Evolutionary conservation across 805 yeast species (phyloP).

Genomic region (Wickerhamiella vanderwaltii): DNA sequence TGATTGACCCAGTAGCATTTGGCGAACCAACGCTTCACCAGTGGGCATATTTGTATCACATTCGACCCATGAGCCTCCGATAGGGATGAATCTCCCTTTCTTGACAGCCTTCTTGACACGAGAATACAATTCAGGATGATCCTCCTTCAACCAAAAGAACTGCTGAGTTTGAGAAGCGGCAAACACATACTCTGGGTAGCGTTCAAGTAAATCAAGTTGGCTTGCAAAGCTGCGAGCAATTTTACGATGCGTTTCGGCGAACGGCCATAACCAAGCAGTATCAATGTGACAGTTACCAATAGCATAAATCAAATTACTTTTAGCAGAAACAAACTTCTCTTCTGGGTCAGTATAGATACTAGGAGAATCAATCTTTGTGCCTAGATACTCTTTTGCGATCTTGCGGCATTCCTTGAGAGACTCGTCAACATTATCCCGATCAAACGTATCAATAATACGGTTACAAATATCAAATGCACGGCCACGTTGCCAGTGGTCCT

Average conservation of each 20-base stretch:
- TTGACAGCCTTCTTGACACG: constrained; percentile 50
- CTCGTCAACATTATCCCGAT: constrained; percentile 44
- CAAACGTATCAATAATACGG: constrained; percentile 72
- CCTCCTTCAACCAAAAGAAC: constrained; percentile 77
- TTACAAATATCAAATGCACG: constrained; percentile 72
- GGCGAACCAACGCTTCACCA: constrained; percentile 84
- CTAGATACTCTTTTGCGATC: constrained; percentile 52
- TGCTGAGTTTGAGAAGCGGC: constrained; percentile 96
- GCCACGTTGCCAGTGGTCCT: constrained; percentile 68
- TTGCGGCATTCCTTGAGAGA: constrained; percentile 53
- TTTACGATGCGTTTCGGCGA: constrained; percentile 87
- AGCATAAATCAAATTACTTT: constrained; percentile 45
- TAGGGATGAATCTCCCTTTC: constrained; percentile 68
- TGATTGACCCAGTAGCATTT: constrained; percentile 80
- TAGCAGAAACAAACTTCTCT: constrained; percentile 22
- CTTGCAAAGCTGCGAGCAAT: constrained; percentile 93
- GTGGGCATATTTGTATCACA: constrained; percentile 92
- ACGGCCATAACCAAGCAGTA: constrained; percentile 99
- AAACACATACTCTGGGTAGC: constrained; percentile 85
- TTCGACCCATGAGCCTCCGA: constrained; percentile 98
- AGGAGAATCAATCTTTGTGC: constrained; percentile 49
- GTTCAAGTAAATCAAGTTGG: constrained; percentile 70
- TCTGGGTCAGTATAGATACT: constrained; percentile 38
- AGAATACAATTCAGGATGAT: constrained; percentile 70
- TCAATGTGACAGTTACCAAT: constrained; percentile 95